Conservation (phyloP, 768 basidiomycete species). For the Dacryopinax primogenitus region DNA sequence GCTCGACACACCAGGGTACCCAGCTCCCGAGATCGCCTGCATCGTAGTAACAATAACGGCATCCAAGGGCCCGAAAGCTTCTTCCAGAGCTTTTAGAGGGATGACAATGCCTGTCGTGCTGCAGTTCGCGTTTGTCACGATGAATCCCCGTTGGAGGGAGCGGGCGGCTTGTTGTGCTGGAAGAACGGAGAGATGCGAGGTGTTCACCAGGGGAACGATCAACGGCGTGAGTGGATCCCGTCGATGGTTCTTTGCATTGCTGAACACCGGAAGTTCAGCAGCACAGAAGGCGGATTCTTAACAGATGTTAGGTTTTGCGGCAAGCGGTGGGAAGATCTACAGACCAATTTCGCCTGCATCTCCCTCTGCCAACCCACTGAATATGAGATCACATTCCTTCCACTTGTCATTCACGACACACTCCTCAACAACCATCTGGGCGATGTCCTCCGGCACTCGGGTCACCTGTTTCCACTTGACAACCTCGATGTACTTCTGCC, state of each 20-base stretch:
- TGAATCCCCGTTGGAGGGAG: conserved; percentile 64
- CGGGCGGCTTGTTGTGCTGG: conserved; percentile 65
- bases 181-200: conserved; percentile 70
- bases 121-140: conserved; percentile 98
- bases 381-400: conserved; percentile 68
- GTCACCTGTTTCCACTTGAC: conserved; percentile 79
- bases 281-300: conserved; percentile 72
- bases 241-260: conserved; percentile 93
- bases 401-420: conserved; percentile 64
- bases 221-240: conserved; percentile 87
- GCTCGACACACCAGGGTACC: conserved; percentile 86
- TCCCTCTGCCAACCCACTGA: conserved; percentile 92
- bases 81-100: conserved; percentile 81
- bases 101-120: conserved; percentile 87
- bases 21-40: conserved; percentile 94
- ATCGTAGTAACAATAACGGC: conserved; percentile 84
- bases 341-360: conserved; percentile 90
- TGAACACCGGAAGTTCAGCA: conserved; percentile 86
- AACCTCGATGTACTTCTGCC: conserved; percentile 60
- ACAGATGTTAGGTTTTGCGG: conserved; percentile 10
- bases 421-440: conserved; percentile 53
- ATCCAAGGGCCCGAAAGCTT: conserved; percentile 87
- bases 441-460: conserved; percentile 54
- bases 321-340: not conserved
- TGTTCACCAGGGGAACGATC: conserved; percentile 91